These are phyloP conservation scores for Xerocomellus amylosporus DNA, from an alignment of 768 basidiomycete genomes.

Conservation along the genomic window DNA sequence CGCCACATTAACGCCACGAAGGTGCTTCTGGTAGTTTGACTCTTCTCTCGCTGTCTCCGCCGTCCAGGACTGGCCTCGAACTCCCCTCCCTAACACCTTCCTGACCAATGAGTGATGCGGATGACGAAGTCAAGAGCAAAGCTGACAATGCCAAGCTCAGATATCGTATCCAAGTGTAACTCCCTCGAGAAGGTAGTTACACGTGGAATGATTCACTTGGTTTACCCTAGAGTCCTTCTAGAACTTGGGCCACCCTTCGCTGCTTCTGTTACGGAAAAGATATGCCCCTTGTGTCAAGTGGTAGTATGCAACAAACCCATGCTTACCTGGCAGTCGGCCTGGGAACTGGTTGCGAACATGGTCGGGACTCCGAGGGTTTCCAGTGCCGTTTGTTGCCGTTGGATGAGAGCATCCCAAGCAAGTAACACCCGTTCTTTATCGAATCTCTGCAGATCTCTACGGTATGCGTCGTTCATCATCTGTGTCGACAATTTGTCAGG, in stretches of 20 bases:
- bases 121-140: not conserved
- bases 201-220: not conserved
- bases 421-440: slow-evolving; percentile 66
- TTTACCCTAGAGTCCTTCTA: slow-evolving; percentile 47
- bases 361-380: slow-evolving; percentile 62
- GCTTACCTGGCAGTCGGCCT: slow-evolving; percentile 56
- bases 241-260: slow-evolving; percentile 64
- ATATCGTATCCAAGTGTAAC: not conserved
- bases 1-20: slow-evolving; percentile 15
- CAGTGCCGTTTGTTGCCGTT: slow-evolving; percentile 66
- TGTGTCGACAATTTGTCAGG: slow-evolving; percentile 34
- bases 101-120: not conserved
- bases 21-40: slow-evolving; percentile 4
- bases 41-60: slow-evolving; percentile 2
- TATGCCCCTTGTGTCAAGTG: not conserved
- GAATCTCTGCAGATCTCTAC: slow-evolving; percentile 62
- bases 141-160: not conserved
- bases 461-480: slow-evolving; percentile 65
- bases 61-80: slow-evolving; percentile 1
- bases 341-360: slow-evolving; percentile 59
- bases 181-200: slow-evolving; percentile 1
- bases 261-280: slow-evolving; percentile 49
- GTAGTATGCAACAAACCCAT: not conserved
- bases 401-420: slow-evolving; percentile 74
- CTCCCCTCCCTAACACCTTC: not conserved